Conservation (phyloP, 208 protist species). For the Phytomonas serpens region DNA sequence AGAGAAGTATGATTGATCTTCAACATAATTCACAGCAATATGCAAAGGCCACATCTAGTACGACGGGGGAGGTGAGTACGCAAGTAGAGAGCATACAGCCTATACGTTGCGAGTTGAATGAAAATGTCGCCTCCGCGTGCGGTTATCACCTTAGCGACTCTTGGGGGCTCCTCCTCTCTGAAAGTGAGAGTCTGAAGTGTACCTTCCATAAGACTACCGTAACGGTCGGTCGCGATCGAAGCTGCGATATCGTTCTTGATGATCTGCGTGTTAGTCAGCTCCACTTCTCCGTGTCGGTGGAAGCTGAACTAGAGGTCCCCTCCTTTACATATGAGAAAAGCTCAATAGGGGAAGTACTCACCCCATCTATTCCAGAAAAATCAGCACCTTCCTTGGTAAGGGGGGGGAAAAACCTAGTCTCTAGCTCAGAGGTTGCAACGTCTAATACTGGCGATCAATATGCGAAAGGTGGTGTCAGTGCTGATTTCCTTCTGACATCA, state of each 20-base stretch:
- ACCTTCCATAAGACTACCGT: constrained; percentile 25
- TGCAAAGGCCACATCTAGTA: not conserved
- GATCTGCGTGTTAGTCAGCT: constrained; percentile 33
- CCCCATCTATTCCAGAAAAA: not conserved
- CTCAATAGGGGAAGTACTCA: not conserved
- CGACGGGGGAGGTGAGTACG: not conserved
- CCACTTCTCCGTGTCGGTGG: constrained; percentile 48
- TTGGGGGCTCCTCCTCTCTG: constrained; percentile 50
- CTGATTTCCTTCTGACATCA: not conserved
- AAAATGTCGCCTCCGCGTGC: not conserved
- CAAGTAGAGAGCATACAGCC: not conserved
- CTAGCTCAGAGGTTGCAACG: not conserved
- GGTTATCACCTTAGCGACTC: constrained; percentile 15
- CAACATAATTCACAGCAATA: not conserved
- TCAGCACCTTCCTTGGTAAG: not conserved
- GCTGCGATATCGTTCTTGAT: constrained; percentile 31
- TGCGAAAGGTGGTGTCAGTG: not conserved
- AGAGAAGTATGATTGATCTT: not conserved
- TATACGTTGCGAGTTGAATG: not conserved
- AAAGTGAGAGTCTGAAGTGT: constrained; percentile 30
- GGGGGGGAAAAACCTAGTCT: not conserved
- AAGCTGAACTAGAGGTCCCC: constrained; percentile 20
- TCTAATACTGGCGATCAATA: not conserved
- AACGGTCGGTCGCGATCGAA: constrained; percentile 30
- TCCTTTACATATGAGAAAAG: not conserved